phyloP scores from a whole-genome alignment of 129 eudicot species.

The Erigeron canadensis region DNA sequence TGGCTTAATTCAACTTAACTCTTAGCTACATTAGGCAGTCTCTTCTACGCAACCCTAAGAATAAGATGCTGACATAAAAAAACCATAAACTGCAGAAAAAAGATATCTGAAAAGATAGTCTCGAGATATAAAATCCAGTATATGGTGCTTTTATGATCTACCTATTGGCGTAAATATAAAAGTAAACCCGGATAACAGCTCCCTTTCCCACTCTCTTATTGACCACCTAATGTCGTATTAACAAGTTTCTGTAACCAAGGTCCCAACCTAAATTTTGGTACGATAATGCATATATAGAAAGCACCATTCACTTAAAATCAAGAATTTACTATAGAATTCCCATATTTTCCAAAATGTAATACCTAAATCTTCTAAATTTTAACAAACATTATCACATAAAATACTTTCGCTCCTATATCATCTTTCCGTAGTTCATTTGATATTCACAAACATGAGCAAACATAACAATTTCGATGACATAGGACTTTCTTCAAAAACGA shows the following conservation, averaged over 20 bases:
- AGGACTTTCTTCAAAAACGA: neutral
- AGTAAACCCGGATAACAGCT: neutral
- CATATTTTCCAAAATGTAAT: conserved; percentile 5
- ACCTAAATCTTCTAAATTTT: neutral
- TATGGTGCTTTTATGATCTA: conserved; percentile 18
- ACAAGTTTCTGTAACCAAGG: neutral
- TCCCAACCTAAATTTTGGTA: neutral
- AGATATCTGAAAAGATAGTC: neutral
- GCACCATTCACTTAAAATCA: neutral
- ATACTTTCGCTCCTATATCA: neutral
- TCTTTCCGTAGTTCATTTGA: neutral
- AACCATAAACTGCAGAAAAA: neutral
- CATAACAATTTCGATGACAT: neutral
- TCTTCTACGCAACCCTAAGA: neutral
- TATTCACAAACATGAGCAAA: conserved; percentile 1
- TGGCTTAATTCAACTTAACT: neutral
- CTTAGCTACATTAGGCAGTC: too few species aligned
- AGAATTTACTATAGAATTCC: conserved; percentile 1
- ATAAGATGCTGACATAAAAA: neutral
- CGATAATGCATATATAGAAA: neutral
- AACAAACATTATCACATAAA: conserved; percentile 13
- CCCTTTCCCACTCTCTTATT: conserved; percentile 3
- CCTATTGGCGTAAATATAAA: neutral
- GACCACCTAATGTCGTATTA: neutral
- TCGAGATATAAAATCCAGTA: neutral